A percentile compares a stretch with the other conserved stretches of the same genome.
Evolutionary conservation across 192 early-diverging fungal species (phyloP).

Genomic region (Backusella westeae): DNA sequence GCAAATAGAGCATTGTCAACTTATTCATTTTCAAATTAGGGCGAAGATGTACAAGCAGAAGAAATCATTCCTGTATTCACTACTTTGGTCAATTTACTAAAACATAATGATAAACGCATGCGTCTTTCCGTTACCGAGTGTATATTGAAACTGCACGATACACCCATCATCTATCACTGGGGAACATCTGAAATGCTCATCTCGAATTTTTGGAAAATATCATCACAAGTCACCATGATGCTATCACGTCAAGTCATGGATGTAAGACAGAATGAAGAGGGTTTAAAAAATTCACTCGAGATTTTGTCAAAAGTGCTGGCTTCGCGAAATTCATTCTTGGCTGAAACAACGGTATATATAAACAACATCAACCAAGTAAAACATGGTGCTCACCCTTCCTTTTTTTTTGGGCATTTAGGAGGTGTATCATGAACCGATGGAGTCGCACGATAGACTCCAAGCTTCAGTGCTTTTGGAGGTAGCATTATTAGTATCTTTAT

Average conservation of each 20-base stretch:
- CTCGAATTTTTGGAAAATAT: constrained; percentile 70
- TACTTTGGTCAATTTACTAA: constrained; percentile 50
- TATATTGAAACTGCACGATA: constrained; percentile 67
- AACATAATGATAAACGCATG: constrained; percentile 7
- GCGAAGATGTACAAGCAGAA: constrained; percentile 43
- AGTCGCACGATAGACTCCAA: constrained; percentile 55
- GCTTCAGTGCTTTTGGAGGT: constrained; percentile 66
- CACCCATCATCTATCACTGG: constrained; percentile 71
- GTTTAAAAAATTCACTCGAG: constrained; percentile 55
- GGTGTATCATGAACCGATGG: constrained; percentile 39
- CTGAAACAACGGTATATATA: constrained; percentile 31
- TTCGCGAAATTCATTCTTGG: constrained; percentile 50
- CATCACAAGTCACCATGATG: constrained; percentile 34
- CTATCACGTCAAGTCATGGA: constrained; percentile 71
- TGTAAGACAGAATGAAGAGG: constrained; percentile 55
- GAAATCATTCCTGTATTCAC: constrained; percentile 67
- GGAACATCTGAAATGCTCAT: constrained; percentile 61
- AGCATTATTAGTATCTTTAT: constrained; percentile 66
- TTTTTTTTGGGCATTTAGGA: constrained; percentile 24
- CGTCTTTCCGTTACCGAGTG: constrained; percentile 52
- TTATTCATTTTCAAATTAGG: constrained; percentile 3
- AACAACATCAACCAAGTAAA: neutral
- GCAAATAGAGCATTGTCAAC: neutral
- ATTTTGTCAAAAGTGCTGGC: constrained; percentile 60
- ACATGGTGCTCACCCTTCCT: neutral